Percentiles rank a stretch among this genome's conserved stretches.
Conservation (phyloP, 768 basidiomycete species). For the Lepiota venenata region DNA sequence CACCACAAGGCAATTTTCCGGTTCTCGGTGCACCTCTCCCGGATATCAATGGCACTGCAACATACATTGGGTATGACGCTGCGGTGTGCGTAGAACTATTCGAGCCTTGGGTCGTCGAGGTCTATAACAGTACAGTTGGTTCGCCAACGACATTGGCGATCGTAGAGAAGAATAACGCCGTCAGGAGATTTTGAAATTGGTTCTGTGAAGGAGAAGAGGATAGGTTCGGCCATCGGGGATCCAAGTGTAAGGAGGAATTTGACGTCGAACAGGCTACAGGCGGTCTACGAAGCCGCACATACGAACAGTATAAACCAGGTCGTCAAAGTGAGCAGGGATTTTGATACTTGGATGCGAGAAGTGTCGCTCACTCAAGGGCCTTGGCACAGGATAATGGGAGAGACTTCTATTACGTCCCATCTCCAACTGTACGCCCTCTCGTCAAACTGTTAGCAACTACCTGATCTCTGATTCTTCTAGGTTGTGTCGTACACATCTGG, state of each 20-base stretch:
- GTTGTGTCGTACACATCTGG: conserved; percentile 34
- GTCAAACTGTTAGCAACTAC: neutral
- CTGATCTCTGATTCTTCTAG: conserved; percentile 16
- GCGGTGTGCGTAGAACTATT: conserved; percentile 36
- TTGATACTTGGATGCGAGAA: neutral
- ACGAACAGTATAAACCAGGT: conserved; percentile 36
- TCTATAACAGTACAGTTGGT: conserved; percentile 31
- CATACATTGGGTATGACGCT: conserved; percentile 36
- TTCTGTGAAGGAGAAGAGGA: conserved; percentile 18
- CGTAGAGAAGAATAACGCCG: conserved; percentile 24
- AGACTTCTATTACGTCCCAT: conserved; percentile 35
- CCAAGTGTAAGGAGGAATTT: conserved; percentile 20
- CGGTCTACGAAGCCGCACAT: conserved; percentile 28
- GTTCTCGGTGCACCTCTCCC: conserved; percentile 17
- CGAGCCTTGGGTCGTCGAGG: conserved; percentile 39
- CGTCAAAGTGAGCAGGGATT: conserved; percentile 19
- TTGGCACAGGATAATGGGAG: conserved; percentile 33
- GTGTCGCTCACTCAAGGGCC: neutral
- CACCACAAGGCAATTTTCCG: conserved; percentile 28
- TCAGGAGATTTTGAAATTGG: conserved; percentile 19
- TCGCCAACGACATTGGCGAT: conserved; percentile 27
- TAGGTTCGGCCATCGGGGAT: conserved; percentile 17
- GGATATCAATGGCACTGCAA: conserved; percentile 23
- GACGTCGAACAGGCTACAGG: conserved; percentile 24
- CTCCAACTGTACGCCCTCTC: conserved; percentile 30